Percentiles rank a stretch among this genome's conserved stretches.
Evolutionary conservation across 371 early-diverging fungal species (phyloP).

Genomic region (Quaeritorhiza haematococci): DNA sequence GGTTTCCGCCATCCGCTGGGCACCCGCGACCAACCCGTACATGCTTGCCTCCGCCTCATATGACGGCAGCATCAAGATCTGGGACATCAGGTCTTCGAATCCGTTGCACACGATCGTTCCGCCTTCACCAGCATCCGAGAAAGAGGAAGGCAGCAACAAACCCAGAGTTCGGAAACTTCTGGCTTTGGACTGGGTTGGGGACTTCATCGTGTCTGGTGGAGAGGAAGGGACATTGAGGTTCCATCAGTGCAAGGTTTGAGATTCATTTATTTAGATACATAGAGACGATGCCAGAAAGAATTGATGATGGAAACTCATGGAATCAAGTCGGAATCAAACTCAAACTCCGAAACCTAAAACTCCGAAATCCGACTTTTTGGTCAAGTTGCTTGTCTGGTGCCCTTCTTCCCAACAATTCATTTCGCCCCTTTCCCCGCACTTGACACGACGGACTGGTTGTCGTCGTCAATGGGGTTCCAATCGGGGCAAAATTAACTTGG

Average conservation of each 20-base stretch:
- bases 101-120: constrained; percentile 64
- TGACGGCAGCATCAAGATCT: constrained; percentile 82
- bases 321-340: too few relatives aligned
- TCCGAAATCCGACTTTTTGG: too few relatives aligned
- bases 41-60: constrained; percentile 78
- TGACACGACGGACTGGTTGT: too few relatives aligned
- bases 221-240: constrained; percentile 76
- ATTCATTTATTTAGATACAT: too few relatives aligned
- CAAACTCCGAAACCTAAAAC: too few relatives aligned
- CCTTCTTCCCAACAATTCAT: too few relatives aligned
- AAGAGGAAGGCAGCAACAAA: constrained; percentile 7
- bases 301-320: too few relatives aligned
- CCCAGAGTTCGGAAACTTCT: constrained; percentile 59
- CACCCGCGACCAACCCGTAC: constrained; percentile 60
- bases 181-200: constrained; percentile 71
- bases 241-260: constrained; percentile 48
- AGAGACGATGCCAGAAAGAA: too few relatives aligned
- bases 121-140: constrained; percentile 22
- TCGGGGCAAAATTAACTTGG: too few relatives aligned
- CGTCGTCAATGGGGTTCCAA: too few relatives aligned
- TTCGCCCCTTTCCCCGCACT: too few relatives aligned
- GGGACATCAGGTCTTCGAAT: constrained; percentile 86
- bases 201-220: constrained; percentile 75
- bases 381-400: too few relatives aligned
- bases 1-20: constrained; percentile 83